Evolutionary conservation across 2,329 filamentous ascomycete species (phyloP).

Genomic region (Davidsoniella eucalypti): DNA sequence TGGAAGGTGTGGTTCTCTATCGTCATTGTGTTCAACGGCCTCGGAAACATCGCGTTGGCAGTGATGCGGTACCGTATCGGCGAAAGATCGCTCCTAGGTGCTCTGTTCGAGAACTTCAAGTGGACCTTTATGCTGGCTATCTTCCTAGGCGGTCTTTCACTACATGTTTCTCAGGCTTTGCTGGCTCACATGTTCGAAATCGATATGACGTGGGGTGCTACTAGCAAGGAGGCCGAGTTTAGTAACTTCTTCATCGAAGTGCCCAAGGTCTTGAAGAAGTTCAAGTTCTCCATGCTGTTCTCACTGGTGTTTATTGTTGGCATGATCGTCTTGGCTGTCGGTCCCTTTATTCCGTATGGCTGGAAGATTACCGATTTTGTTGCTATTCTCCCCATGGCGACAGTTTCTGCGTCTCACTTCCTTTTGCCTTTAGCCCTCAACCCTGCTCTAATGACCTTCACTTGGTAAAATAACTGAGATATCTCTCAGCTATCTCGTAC

Average conservation of each 20-base stretch:
- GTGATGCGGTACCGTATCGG: constrained; percentile 57
- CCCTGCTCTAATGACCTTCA: constrained; percentile 66
- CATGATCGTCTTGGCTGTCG: constrained; percentile 50
- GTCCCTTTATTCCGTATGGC: constrained; percentile 44
- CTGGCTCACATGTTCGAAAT: constrained; percentile 72
- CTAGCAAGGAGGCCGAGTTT: constrained; percentile 65
- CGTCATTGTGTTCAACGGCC: constrained; percentile 59
- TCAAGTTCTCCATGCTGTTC: constrained; percentile 57
- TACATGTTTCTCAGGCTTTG: constrained; percentile 68
- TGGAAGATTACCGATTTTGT: constrained; percentile 57
- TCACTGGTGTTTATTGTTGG: constrained; percentile 37
- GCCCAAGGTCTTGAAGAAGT: constrained; percentile 60
- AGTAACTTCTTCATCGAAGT: constrained; percentile 77
- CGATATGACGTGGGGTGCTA: constrained; percentile 75
- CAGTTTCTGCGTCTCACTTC: constrained; percentile 52
- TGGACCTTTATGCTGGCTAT: constrained; percentile 61
- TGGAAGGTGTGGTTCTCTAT: constrained; percentile 72
- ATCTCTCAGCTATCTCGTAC: too few species aligned
- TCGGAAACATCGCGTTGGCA: constrained; percentile 56
- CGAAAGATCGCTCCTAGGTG: constrained; percentile 41
- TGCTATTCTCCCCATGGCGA: constrained; percentile 60
- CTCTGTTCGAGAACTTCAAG: constrained; percentile 49
- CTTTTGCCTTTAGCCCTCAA: constrained; percentile 58
- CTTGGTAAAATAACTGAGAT: constrained; percentile 35
- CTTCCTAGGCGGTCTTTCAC: constrained; percentile 66